Percentiles rank a stretch among this genome's conserved stretches.
Evolutionary conservation across 371 early-diverging fungal species (phyloP).

Genomic region (Circinella umbellata): DNA sequence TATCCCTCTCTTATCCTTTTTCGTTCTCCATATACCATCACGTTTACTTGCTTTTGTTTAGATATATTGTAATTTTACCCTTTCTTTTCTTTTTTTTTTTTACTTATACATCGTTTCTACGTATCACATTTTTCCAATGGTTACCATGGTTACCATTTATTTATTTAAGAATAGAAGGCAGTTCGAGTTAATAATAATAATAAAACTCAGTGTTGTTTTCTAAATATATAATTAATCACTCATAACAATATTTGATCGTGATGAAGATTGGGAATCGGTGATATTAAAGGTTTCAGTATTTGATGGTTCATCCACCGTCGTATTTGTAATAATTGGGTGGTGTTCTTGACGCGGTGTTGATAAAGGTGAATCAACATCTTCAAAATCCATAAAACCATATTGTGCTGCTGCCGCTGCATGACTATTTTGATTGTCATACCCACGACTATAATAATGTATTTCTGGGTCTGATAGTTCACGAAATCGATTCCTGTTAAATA

Average conservation of each 20-base stretch:
- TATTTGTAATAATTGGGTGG: not conserved
- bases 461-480: slow-evolving; percentile 13
- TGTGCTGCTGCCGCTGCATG: not conserved
- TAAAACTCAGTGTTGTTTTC: no score
- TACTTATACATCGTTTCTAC: no score
- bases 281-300: not conserved
- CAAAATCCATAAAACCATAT: slow-evolving; percentile 4
- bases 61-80: no score
- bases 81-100: no score
- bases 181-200: no score
- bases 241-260: not conserved
- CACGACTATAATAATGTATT: slow-evolving; percentile 2
- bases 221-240: not conserved
- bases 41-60: no score
- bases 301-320: not conserved
- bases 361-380: slow-evolving; percentile 5
- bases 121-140: no score
- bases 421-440: not conserved
- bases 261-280: not conserved
- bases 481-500: slow-evolving; percentile 14
- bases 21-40: no score
- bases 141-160: no score
- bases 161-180: no score
- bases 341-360: slow-evolving; percentile 14
- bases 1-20: not conserved